Percentiles rank a stretch among this genome's conserved stretches.
Conservation (phyloP, 352 stramenopile genomes). For the Elongisporangium anandrum region DNA sequence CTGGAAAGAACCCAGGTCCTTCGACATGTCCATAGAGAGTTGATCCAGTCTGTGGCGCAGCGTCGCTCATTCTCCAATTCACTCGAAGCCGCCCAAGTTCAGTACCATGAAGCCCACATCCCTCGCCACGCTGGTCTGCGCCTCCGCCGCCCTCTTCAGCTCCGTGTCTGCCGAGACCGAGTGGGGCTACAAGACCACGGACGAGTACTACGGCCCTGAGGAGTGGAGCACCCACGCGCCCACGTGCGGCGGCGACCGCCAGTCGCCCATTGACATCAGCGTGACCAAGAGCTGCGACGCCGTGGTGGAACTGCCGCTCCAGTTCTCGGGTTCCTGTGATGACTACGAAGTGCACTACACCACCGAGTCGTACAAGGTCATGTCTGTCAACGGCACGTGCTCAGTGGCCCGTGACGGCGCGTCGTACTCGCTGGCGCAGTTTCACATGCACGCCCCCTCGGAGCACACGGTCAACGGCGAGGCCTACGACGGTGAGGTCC, state of each 20-base stretch:
- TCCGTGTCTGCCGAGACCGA: neutral
- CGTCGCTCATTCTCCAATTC: neutral
- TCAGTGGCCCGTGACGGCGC: neutral
- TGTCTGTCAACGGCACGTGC: slow-evolving; percentile 1
- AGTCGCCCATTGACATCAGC: slow-evolving; percentile 13
- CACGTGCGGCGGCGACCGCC: slow-evolving; percentile 6
- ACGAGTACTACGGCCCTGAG: slow-evolving; percentile 5
- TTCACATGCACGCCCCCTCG: slow-evolving; percentile 30
- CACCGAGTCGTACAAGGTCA: slow-evolving; percentile 15
- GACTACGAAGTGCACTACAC: slow-evolving; percentile 16
- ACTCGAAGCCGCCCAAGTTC: neutral
- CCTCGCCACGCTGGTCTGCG: slow-evolving; percentile 9
- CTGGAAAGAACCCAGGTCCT: neutral
- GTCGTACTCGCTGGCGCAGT: slow-evolving; percentile 24
- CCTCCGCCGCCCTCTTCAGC: slow-evolving; percentile 4
- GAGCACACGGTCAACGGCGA: slow-evolving; percentile 36
- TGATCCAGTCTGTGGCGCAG: too few species aligned
- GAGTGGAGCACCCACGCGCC: slow-evolving; percentile 7
- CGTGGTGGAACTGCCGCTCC: slow-evolving; percentile 8
- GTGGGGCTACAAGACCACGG: slow-evolving; percentile 5
- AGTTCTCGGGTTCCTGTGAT: slow-evolving; percentile 13
- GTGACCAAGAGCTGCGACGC: slow-evolving; percentile 8
- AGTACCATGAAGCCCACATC: neutral
- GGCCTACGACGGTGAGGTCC: slow-evolving; percentile 23
- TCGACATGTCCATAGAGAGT: too few species aligned